Evolutionary conservation across 169 alveolate genomes (phyloP), one percentile per base, ranked within the genome.

Genomic region (Amoebophrya sp.): DNA sequence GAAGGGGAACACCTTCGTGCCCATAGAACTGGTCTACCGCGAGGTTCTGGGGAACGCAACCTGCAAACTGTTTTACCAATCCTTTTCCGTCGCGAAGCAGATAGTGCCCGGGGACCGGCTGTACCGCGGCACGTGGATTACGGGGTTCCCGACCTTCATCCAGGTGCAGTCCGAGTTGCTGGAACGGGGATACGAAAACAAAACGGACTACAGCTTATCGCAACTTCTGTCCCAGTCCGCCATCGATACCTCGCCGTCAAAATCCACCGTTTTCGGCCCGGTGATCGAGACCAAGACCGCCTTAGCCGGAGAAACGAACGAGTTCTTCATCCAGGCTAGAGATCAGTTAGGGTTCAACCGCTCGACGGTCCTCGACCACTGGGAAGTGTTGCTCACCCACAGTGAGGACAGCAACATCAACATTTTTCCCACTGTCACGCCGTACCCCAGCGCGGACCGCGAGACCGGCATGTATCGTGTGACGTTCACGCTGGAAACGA

Each of bases 51-150:
- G 91, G 35, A n/a, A 89, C 2, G 91, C 91, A 0, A 35, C 40
- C 23, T 7, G 40, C 33, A 39, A 40, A 23, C 77, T 89, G 32
- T 89, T 39, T 23, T 89, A 54, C 77, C n/a, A 53, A 1, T 39
- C 91, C 32, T 89, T 89, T n/a, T 89, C 91, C 7, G 77, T 39
- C 40, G 77, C 41, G 39, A 89, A 40, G 91, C 77, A 89, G 91
- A 40, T 54, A 0, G 39, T 89, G 0, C 91, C 91, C 77, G 55
- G 77, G 35, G 40, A 40, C 3, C n/a, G 91, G 38, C 40, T 89
- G 77, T 89, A 39, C 77, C 54, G 91, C 12, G 91, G 55, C 1
- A 39, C 91, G 0, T 40, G 25, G 40, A 89, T 89, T 53, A 40
- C 25, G 3, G 77, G 77, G 10, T 39, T 89, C 39, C 91, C 91